Percentiles rank a stretch among this genome's conserved stretches.
Evolutionary conservation across 176 grass and related monocot species (phyloP).

Genomic region (Aechmea fasciata): DNA sequence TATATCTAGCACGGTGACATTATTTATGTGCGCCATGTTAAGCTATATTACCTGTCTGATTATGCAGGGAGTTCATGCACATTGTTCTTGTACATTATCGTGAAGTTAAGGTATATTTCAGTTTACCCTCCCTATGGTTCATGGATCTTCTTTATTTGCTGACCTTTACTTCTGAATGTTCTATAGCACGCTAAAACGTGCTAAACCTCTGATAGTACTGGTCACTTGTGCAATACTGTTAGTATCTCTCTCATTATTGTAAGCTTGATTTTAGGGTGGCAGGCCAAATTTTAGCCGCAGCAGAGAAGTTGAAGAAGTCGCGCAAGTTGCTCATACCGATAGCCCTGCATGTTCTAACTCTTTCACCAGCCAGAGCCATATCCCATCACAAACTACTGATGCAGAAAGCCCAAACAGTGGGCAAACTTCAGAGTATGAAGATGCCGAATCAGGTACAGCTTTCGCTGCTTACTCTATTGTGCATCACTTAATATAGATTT

Average conservation of each 20-base stretch:
- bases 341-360: constrained; percentile 88
- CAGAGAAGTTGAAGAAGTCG: constrained; percentile 72
- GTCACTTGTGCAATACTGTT: not conserved
- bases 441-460: constrained; percentile 96
- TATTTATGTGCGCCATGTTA: not conserved
- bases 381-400: constrained; percentile 71
- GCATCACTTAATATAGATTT: constrained; percentile 52
- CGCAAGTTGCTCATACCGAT: constrained; percentile 37
- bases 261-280: constrained; percentile 41
- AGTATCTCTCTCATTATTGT: not conserved
- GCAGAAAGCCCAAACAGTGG: constrained; percentile 88
- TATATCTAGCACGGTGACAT: not conserved
- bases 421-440: constrained; percentile 91
- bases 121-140: not conserved
- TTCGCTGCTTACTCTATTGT: constrained; percentile 39
- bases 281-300: constrained; percentile 63
- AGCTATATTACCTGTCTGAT: constrained; percentile 6
- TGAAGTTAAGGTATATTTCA: constrained; percentile 75
- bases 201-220: too few species aligned
- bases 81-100: constrained; percentile 99
- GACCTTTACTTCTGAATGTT: too few species aligned
- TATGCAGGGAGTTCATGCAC: constrained; percentile 84
- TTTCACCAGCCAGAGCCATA: constrained; percentile 69
- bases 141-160: too few species aligned
- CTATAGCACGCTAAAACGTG: too few species aligned